Base-by-base conservation (phyloP, 2,329 filamentous ascomycete species). In the Mollisia scopiformis region DNA sequence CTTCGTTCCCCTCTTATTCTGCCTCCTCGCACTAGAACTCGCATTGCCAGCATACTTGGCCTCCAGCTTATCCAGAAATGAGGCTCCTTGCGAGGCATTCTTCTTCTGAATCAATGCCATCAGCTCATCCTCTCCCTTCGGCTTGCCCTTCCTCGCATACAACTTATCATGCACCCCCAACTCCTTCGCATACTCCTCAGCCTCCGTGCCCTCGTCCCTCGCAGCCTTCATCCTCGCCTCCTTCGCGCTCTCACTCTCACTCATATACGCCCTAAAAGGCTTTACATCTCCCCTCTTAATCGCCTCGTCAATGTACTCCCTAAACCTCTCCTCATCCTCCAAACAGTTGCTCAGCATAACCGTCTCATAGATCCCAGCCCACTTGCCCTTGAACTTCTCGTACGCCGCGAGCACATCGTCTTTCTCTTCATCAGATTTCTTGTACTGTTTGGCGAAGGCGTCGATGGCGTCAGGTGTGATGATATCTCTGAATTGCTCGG, bases 341-440 rank as follows among this genome's bases (percentile, higher is more conserved):
- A 92, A 73, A 10, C 93, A 88, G 71, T 94, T 84, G 68, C 92
- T 96, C 47, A 97, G 82, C 88, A 99, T 96, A 41, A 99, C 89
- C 0, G 80, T 79, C 72, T 93, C 86, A 75, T 96, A 98, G 1
- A 99, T 78, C 19, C 76, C 77, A 69, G 90, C 85, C 85, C 98
- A 87, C 63, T 90, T 82, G 33, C 95, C 95, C 72, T 92, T 81
- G 71, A 78, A 79, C 66, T 87, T 80, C 68, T 87, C 86, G 76
- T 94, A 99, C 1, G 91, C 90, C 13, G 82, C 79, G 4, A 99
- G 79, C 1, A 99, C 69, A 72, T 96, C 93, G 51, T 84, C 81
- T 68, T 83, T 85, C 79, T 99, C 95, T 75, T 98, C 92, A 2
- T 92, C 90, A 0, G 92, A 93, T 19, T 86, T 85, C 77, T 94